Percentiles rank a stretch among this genome's conserved stretches.
These are phyloP conservation scores for Trapa bicornis DNA, from an alignment of 345 rosid genomes.

Conservation along the genomic window DNA sequence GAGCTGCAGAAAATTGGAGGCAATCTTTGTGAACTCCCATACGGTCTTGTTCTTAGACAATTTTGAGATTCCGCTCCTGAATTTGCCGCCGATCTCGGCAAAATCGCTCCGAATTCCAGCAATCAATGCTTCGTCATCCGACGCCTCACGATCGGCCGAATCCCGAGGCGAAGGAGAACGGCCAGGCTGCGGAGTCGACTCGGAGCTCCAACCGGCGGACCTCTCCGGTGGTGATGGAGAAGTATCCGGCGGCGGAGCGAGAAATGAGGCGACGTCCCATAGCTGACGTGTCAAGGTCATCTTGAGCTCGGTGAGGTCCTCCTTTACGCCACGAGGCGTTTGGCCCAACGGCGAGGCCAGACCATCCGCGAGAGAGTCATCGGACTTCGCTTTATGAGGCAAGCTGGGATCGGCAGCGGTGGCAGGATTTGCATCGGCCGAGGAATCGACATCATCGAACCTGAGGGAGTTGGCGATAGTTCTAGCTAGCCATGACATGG, in stretches of 20 bases:
- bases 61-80: slow-evolving; percentile 53
- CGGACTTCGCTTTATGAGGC: background rate
- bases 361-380: slow-evolving; percentile 9
- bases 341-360: slow-evolving; percentile 12
- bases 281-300: slow-evolving; percentile 64
- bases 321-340: slow-evolving; percentile 61
- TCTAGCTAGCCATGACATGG: slow-evolving; percentile 63
- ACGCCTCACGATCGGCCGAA: slow-evolving; percentile 13
- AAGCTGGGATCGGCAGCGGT: slow-evolving; percentile 14
- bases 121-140: slow-evolving; percentile 29
- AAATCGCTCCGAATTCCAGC: slow-evolving; percentile 54
- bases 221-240: slow-evolving; percentile 13
- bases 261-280: slow-evolving; percentile 91
- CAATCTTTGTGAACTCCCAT: slow-evolving; percentile 58
- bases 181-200: slow-evolving; percentile 5
- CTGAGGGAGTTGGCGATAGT: slow-evolving; percentile 51
- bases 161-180: background rate
- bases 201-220: background rate
- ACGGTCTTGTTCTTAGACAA: slow-evolving; percentile 46
- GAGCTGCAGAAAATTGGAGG: slow-evolving; percentile 41
- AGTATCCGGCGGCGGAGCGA: slow-evolving; percentile 52
- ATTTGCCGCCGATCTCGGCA: slow-evolving; percentile 54
- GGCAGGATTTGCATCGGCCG: slow-evolving; percentile 5
- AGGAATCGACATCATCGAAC: slow-evolving; percentile 21
- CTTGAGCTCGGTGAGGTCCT: slow-evolving; percentile 70